Conservation (phyloP, 345 rosid species). For the Boechera divaricarpa region DNA sequence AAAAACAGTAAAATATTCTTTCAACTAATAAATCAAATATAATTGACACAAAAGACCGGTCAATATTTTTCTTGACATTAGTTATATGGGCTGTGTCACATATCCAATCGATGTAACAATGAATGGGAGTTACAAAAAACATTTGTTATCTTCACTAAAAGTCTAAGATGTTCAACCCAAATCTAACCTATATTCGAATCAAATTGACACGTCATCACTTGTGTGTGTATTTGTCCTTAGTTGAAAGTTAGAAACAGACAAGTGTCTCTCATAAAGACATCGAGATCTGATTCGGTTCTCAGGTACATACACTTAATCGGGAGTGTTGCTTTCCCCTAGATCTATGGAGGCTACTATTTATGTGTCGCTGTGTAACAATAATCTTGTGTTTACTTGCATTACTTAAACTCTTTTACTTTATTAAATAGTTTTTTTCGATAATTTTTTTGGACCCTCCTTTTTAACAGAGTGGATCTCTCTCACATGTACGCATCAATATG, state of each 20-base stretch:
- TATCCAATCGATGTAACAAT: constrained; percentile 32
- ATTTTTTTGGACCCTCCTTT: neutral
- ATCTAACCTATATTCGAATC: constrained; percentile 40
- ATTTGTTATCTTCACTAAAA: constrained; percentile 14
- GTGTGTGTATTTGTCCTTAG: constrained; percentile 16
- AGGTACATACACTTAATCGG: constrained; percentile 43
- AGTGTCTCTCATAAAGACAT: constrained; percentile 43
- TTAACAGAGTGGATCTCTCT: constrained; percentile 29
- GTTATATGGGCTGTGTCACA: constrained; percentile 14
- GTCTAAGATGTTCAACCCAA: constrained; percentile 30
- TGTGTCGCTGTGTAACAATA: constrained; percentile 17
- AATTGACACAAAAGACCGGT: neutral
- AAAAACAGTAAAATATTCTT: neutral
- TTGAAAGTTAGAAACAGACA: constrained; percentile 34
- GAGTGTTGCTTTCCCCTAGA: constrained; percentile 44
- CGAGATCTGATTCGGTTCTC: constrained; percentile 41
- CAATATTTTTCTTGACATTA: neutral
- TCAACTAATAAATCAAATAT: neutral
- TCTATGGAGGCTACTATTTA: constrained; percentile 46
- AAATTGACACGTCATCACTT: constrained; percentile 39
- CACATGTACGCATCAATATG: constrained; percentile 33
- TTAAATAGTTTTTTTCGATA: neutral
- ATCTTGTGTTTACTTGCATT: constrained; percentile 30
- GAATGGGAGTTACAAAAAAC: constrained; percentile 23
- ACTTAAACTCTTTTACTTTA: constrained; percentile 32